A percentile compares a stretch with the other conserved stretches of the same genome.
Evolutionary conservation across 1,284 basidiomycete species (phyloP).

Genomic region (Cystobasidium pallidum): DNA sequence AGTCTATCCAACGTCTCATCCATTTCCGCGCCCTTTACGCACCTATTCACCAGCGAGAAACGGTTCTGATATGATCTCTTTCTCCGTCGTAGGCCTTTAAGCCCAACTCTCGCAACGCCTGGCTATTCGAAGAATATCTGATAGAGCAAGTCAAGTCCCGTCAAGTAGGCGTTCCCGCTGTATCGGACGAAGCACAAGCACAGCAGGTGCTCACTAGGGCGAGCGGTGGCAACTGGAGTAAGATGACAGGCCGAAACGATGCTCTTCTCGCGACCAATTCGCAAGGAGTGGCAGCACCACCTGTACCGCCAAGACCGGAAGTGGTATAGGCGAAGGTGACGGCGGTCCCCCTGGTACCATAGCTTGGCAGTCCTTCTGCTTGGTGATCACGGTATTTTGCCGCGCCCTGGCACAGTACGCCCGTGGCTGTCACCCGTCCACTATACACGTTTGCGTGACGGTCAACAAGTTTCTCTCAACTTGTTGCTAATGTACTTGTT

Average conservation of each 20-base stretch:
- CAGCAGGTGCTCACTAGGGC: conserved; percentile 31
- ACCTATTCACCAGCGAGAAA: not conserved
- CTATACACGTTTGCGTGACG: not conserved
- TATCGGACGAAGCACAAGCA: conserved; percentile 11
- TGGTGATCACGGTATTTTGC: not conserved
- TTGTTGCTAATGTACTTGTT: too few species aligned
- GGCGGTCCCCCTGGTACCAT: not conserved
- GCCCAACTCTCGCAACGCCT: conserved; percentile 48
- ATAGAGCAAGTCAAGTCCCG: conserved; percentile 45
- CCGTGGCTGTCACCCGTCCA: not conserved
- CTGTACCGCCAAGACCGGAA: conserved; percentile 20
- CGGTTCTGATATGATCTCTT: not conserved
- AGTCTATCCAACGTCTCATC: too few species aligned
- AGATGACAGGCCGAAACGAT: conserved; percentile 17
- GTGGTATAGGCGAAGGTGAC: not conserved
- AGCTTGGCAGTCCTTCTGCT: not conserved
- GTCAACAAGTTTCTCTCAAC: too few species aligned
- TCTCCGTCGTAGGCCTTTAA: conserved; percentile 24
- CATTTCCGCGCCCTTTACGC: too few species aligned
- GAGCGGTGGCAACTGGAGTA: conserved; percentile 30
- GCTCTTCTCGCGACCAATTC: conserved; percentile 21
- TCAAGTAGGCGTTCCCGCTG: not conserved
- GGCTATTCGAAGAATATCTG: conserved; percentile 47
- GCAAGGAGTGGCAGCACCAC: conserved; percentile 3
- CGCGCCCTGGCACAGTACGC: not conserved